Base-by-base conservation (phyloP, 495 filamentous ascomycete genomes). In the Annulohypoxylon nitens region DNA sequence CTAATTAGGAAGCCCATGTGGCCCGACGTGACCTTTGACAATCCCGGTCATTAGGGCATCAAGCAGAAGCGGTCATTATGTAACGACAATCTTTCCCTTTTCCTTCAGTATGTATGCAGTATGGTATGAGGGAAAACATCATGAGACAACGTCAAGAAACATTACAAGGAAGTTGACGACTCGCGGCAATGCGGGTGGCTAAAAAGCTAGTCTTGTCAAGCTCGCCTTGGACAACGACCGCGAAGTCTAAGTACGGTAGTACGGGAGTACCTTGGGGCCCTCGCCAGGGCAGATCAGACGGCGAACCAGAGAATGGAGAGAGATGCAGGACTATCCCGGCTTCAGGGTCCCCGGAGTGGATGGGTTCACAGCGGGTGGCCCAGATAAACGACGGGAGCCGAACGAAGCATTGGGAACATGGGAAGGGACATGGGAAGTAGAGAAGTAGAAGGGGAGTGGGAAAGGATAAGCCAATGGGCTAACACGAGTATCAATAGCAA, bases 11-110 rank as follows among this genome's bases (percentile, higher is more conserved):
- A 75, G 72, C 76, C 77, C 77, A 79, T 77, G 77, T 77, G 77
- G 77, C 73, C 77, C 77, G 75, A 77, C 76, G 75, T 77, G 65
- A 74, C 73, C 74, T 77, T 73, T 77, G 71, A 72, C 70, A 77
- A 77, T 75, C 75, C 77, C 67, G 75, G 75, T 76, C 72, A 61
- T 71, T 77, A 77, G 77, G 77, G 77, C 69, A 79, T 74, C 61
- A 69, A 74, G 73, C 67, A 63, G 67, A 70, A 75, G 67, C 64
- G 67, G 76, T 70, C 70, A 77, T 77, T 69, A 76, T 79, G 75
- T 77, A 79, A 76, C 78, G 78, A 75, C 74, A 78, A 77, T 79
- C 76, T 78, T 79, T 78, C 43, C 78, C 76, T 65, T 77, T 76
- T 74, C 67, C 74, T 78, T 72, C 68, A 67, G 68, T 68, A 75